A percentile compares a stretch with the other conserved stretches of the same genome.
Evolutionary conservation across 257 asterid species (phyloP).

Genomic region (Henckelia pumila): DNA sequence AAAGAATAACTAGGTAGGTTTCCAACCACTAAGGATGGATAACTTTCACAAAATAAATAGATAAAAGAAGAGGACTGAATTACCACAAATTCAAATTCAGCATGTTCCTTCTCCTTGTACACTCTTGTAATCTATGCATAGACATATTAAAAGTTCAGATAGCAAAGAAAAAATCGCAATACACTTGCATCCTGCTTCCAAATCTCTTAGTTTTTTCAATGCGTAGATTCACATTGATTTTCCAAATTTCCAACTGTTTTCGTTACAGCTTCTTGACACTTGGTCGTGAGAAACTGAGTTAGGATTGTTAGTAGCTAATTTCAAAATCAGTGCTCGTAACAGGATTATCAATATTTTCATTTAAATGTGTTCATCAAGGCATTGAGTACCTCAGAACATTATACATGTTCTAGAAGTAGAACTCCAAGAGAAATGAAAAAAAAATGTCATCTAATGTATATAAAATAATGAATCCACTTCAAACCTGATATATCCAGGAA

Average conservation of each 20-base stretch:
- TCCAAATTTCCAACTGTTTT: neutral
- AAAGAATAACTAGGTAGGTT: constrained; percentile 2
- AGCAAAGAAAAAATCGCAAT: constrained; percentile 2
- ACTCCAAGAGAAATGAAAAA: too few species aligned
- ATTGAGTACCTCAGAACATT: neutral
- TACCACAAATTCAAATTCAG: constrained; percentile 72
- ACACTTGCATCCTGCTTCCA: constrained; percentile 5
- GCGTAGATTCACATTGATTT: constrained; percentile 1
- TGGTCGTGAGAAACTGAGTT: neutral
- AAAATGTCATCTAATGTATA: neutral
- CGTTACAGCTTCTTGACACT: neutral
- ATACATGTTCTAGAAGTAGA: too few species aligned
- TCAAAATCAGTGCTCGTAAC: neutral
- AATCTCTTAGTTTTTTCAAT: neutral
- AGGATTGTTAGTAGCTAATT: neutral
- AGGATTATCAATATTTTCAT: neutral
- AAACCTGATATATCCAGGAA: constrained; percentile 78
- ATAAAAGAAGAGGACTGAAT: constrained; percentile 1
- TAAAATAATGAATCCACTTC: constrained; percentile 19
- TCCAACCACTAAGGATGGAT: neutral
- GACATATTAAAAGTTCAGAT: neutral
- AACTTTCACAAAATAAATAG: neutral
- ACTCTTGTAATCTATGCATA: constrained; percentile 53
- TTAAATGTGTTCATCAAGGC: neutral
- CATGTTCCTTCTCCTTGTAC: constrained; percentile 64